Evolutionary conservation across 2,329 filamentous ascomycete genomes (phyloP), one percentile per base, ranked within the genome.

Genomic region (Xylaria sp.): DNA sequence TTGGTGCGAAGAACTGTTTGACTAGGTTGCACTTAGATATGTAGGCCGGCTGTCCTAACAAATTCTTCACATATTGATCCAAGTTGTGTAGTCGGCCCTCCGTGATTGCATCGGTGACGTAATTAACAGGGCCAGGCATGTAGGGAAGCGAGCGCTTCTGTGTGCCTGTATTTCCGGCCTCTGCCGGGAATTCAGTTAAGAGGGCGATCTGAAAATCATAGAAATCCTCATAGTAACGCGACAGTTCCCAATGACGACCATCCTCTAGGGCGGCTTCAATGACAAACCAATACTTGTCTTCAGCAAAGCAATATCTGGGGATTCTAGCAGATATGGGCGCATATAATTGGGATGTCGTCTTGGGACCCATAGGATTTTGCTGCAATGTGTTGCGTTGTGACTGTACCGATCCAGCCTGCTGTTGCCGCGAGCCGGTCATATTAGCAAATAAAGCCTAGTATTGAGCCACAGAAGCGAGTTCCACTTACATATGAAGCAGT

Each of bases 211-310:
- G 95, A 76, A 98, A 94, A 77, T 98, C 95, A 79, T 98, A 99
- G 75, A 99, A 99, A 79, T 98, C 95, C 76, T 98, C 93, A 74
- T 99, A 99, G 74, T 96, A 95, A 66, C 95, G 88, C 40, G 92
- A 94, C 52, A 99, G 81, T 75, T 97, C 94, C 93, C 94, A 98
- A 73, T 92, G 89, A 49, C 92, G 86, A 50, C 93, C 94, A 74
- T 98, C 94, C 73, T 97, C 92, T 77, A 98, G 87, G 71, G 89
- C 85, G 23, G 92, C 92, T 76, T 97, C 94, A 62, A 99, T 94
- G 57, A 97, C 92, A 73, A 98, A 99, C 92, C 95, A 98, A 78
- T 98, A 98, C 76, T 97, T 97, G 70, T 97, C 94, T 74, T 98
- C 94, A 63, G 93, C 92, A 73, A 96, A 98, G 76, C 92, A 96